phyloP scores from a whole-genome alignment of 352 stramenopile genomes.

The Blastocystis sp. region DNA sequence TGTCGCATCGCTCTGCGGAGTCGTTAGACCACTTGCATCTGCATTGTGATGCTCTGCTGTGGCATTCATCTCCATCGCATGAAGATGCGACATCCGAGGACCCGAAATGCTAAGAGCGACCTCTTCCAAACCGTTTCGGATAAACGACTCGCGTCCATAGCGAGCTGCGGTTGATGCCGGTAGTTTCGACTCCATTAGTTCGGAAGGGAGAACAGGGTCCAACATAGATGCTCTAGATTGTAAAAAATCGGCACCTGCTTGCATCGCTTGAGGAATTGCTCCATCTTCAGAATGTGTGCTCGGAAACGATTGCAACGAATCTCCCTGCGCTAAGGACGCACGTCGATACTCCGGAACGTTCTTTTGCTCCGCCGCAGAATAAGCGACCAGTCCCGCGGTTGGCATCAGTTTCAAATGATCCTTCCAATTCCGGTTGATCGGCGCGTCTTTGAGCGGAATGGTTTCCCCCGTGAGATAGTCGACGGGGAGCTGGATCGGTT shows the following conservation, averaged over 20 bases:
- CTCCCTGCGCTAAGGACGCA: too few species aligned
- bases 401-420: background rate
- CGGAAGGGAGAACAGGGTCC: background rate
- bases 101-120: background rate
- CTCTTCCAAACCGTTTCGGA: background rate
- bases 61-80: too few species aligned
- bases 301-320: too few species aligned
- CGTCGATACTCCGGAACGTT: too few species aligned
- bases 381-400: background rate
- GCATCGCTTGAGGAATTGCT: too few species aligned
- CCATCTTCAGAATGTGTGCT: too few species aligned
- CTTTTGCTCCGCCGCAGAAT: background rate
- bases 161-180: background rate
- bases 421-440: constrained; percentile 21
- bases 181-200: background rate
- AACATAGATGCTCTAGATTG: too few species aligned
- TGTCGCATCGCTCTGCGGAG: too few species aligned
- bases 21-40: too few species aligned
- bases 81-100: too few species aligned
- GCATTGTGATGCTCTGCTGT: too few species aligned
- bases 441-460: background rate
- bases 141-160: background rate
- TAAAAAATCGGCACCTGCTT: too few species aligned
- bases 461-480: constrained; percentile 29
- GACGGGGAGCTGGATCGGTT: constrained; percentile 2